A percentile compares a stretch with the other conserved stretches of the same genome.
phyloP scores from a whole-genome alignment of 495 filamentous ascomycete species.

The Talaromyces thailandensis region DNA sequence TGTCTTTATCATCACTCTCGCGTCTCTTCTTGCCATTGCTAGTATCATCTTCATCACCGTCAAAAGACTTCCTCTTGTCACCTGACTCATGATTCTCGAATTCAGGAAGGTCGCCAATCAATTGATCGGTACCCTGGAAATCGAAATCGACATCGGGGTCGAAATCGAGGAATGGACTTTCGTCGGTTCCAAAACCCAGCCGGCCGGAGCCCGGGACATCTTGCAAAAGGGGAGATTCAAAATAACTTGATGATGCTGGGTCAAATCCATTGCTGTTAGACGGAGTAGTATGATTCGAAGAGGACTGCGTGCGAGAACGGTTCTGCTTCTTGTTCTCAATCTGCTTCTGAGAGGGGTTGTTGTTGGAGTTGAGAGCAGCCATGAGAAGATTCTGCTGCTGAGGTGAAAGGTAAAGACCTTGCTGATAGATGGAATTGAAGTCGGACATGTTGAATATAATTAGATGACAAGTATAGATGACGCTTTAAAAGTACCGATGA shows the following conservation, averaged over 20 bases:
- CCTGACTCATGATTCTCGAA: conserved; percentile 44
- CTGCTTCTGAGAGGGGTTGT: conserved; percentile 38
- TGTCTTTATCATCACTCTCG: conserved; percentile 69
- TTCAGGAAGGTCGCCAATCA: conserved; percentile 73
- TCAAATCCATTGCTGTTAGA: conserved; percentile 16
- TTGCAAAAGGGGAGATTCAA: conserved; percentile 41
- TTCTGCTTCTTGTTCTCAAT: conserved; percentile 15
- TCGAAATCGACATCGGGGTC: conserved; percentile 67
- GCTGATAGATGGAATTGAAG: conserved; percentile 29
- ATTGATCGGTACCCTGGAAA: conserved; percentile 45
- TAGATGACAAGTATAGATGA: neutral
- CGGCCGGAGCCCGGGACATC: conserved; percentile 31
- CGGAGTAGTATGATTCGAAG: conserved; percentile 17
- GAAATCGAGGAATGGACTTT: conserved; percentile 78
- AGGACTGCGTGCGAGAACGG: conserved; percentile 25
- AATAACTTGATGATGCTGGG: conserved; percentile 43
- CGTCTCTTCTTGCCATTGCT: conserved; percentile 67
- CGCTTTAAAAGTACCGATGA: neutral
- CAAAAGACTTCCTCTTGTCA: conserved; percentile 70
- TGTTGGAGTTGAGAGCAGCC: conserved; percentile 79
- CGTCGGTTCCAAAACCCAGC: conserved; percentile 46
- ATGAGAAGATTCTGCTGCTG: conserved; percentile 83
- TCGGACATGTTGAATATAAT: conserved; percentile 21
- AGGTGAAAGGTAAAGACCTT: conserved; percentile 61
- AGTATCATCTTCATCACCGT: conserved; percentile 61